Base-by-base conservation (phyloP, 345 rosid genomes). In the Hevea brasiliensis region DNA sequence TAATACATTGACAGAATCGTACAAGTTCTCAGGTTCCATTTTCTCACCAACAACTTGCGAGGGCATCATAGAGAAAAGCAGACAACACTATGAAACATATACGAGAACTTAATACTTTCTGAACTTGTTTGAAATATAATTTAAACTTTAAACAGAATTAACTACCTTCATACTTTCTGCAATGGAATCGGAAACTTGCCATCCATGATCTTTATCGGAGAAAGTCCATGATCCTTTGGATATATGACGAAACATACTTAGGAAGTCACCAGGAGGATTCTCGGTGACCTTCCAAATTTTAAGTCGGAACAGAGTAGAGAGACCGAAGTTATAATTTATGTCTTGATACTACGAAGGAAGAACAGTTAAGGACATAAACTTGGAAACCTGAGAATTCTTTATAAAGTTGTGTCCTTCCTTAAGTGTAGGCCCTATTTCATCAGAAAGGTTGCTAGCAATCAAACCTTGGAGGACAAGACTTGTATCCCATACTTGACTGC, bases 1-100 rank as follows among this genome's bases (percentile, higher is more conserved):
- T 53, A 84, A 17, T 21, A 81, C 23, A 40, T 81, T 77, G 56
- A 84, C 81, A 12, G 78, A 59, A 65, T 84, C 87, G 27, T 66
- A 74, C 10, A 81, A 14, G 18, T 70, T 50, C 27, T 65, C 61
- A 23, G 71, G 66, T 47, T 84, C 80, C 71, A 84, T 59, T 54
- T 76, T 59, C 68, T 82, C 74, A 17, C 80, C 87, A 54, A 77
- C 81, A 20, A 79, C 40, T 0, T 84, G 62, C 6, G 63, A 69
- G 24, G 79, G 77, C 75, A 78, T 69, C 70, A 62, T 76, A 8
- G 84, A 73, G 57, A 81, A 60, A n/a, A 81, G 75, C 0, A 84
- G 73, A 56, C 84, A 81, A 73, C 84, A 78, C 84, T 83, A 27
- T 23, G 13, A 50, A 45, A 15, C 18, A 8, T 0, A 13, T 1